These are phyloP conservation scores for Vaccinium vitisidaea DNA, from an alignment of 148 eudicot species.

Conservation along the genomic window DNA sequence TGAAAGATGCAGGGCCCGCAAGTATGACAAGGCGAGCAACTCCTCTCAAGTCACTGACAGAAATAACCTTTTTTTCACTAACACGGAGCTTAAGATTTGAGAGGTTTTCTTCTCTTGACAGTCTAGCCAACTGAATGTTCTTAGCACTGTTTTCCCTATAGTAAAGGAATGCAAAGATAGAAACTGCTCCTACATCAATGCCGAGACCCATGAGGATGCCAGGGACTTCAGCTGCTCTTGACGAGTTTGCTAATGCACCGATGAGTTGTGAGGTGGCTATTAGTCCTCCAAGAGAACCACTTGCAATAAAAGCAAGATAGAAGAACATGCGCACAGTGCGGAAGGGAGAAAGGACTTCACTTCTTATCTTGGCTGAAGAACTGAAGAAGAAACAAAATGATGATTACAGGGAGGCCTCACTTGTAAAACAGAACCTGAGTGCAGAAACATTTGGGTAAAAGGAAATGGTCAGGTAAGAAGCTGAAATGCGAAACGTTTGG, in stretches of 20 bases:
- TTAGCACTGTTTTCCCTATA: constrained; percentile 70
- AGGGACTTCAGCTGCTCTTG: constrained; percentile 63
- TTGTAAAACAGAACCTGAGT: constrained; percentile 30
- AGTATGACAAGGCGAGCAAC: constrained; percentile 82
- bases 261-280: constrained; percentile 64
- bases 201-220: constrained; percentile 68
- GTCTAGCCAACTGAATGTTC: constrained; percentile 76
- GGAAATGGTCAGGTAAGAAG: constrained; percentile 20
- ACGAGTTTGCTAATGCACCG: constrained; percentile 68
- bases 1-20: constrained; percentile 73
- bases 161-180: constrained; percentile 77
- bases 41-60: constrained; percentile 77
- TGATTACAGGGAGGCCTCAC: constrained; percentile 32
- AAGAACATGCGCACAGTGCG: constrained; percentile 96
- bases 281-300: constrained; percentile 75
- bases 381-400: constrained; percentile 56
- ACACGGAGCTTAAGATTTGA: constrained; percentile 80
- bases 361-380: constrained; percentile 84
- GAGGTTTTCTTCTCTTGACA: constrained; percentile 86
- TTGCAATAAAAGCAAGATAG: constrained; percentile 90
- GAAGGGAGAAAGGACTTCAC: constrained; percentile 95
- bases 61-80: constrained; percentile 56
- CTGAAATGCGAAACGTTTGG: constrained; percentile 3
- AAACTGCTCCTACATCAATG: constrained; percentile 83
- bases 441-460: constrained; percentile 16